Conservation (phyloP, 208 protist genomes). For the Porcisia deanei region DNA sequence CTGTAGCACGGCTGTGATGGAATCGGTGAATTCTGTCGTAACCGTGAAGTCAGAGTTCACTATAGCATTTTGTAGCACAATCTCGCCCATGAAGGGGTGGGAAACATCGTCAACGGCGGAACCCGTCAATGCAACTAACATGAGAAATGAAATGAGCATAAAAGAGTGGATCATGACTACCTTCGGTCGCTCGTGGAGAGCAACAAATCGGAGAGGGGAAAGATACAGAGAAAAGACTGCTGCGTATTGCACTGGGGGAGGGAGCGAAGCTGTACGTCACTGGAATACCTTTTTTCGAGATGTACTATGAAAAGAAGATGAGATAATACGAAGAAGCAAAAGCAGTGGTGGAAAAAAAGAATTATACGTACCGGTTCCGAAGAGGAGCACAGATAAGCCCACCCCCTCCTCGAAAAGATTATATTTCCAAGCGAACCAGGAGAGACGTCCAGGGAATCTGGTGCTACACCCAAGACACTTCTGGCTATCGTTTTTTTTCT, state of each 20-base stretch:
- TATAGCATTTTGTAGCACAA: slow-evolving; percentile 42
- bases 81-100: slow-evolving; percentile 35
- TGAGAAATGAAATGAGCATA: background rate
- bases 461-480: no score
- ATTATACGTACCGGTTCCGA: background rate
- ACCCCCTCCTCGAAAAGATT: background rate
- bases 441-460: background rate
- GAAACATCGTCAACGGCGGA: slow-evolving; percentile 23
- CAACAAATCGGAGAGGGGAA: background rate
- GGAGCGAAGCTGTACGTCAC: background rate
- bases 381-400: background rate
- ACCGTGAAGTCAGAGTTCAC: slow-evolving; percentile 25
- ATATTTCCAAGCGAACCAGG: background rate
- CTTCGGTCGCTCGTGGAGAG: background rate
- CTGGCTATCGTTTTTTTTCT: background rate
- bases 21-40: slow-evolving; percentile 23
- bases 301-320: background rate
- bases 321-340: background rate
- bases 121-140: background rate
- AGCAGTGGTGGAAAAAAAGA: background rate
- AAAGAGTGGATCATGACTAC: background rate
- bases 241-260: background rate
- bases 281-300: background rate
- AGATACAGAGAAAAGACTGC: background rate
- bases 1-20: slow-evolving; percentile 32